These are phyloP conservation scores for Penicillium flavigenum DNA, from an alignment of 495 filamentous ascomycete genomes.

Conservation along the genomic window DNA sequence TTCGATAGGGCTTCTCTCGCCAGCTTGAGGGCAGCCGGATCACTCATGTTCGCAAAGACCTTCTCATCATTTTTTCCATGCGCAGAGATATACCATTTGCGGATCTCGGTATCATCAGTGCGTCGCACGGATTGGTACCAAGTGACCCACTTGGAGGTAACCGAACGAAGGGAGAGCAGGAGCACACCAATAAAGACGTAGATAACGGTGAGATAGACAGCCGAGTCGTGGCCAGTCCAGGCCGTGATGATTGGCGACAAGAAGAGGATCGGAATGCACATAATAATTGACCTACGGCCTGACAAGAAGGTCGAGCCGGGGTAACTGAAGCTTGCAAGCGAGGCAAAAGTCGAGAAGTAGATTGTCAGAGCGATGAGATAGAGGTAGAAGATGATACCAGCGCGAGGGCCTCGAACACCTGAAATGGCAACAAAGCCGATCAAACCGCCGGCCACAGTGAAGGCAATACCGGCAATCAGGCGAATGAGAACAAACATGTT, in stretches of 20 bases:
- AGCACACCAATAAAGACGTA: slow-evolving; percentile 47
- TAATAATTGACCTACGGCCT: slow-evolving; percentile 45
- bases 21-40: slow-evolving; percentile 46
- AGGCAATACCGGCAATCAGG: slow-evolving; percentile 57
- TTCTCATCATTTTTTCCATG: slow-evolving; percentile 38
- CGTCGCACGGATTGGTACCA: slow-evolving; percentile 50
- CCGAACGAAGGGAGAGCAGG: slow-evolving; percentile 44
- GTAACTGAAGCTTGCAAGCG: slow-evolving; percentile 57
- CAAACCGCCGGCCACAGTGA: slow-evolving; percentile 48
- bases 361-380: slow-evolving; percentile 50
- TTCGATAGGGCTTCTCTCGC: slow-evolving; percentile 47
- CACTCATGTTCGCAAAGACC: slow-evolving; percentile 39
- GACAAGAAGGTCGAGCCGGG: slow-evolving; percentile 54
- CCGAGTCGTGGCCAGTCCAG: slow-evolving; percentile 46
- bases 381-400: slow-evolving; percentile 51
- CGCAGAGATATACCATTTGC: slow-evolving; percentile 47
- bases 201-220: slow-evolving; percentile 48
- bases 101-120: slow-evolving; percentile 49
- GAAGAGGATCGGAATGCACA: slow-evolving; percentile 49
- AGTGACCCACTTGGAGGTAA: slow-evolving; percentile 51
- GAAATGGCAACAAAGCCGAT: slow-evolving; percentile 52
- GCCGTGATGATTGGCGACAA: slow-evolving; percentile 49
- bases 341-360: slow-evolving; percentile 51
- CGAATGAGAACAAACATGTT: slow-evolving; percentile 61
- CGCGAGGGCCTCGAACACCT: slow-evolving; percentile 35